phyloP scores from a whole-genome alignment of 2,329 filamentous ascomycete genomes.

The Exserohilum rostratum region DNA sequence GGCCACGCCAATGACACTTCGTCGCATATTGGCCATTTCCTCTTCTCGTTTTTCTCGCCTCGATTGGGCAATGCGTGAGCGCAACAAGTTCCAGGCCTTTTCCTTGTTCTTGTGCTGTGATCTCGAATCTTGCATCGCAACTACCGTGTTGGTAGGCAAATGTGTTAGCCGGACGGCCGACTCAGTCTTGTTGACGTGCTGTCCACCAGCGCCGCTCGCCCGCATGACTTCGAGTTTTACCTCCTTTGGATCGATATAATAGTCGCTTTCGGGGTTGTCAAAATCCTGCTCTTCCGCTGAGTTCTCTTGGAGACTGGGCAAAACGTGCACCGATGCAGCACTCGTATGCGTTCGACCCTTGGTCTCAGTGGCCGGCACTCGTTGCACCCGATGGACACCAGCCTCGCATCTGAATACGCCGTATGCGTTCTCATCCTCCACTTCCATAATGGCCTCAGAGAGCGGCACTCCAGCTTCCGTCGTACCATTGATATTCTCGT shows the following conservation, averaged over 20 bases:
- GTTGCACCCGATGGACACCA: constrained; percentile 93
- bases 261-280: constrained; percentile 87
- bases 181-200: constrained; percentile 99
- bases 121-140: constrained; percentile 90
- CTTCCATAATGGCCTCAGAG: constrained; percentile 85
- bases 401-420: constrained; percentile 83
- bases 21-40: constrained; percentile 73
- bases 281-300: constrained; percentile 62
- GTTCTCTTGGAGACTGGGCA: constrained; percentile 77
- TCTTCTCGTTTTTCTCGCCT: constrained; percentile 84
- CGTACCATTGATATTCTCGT: constrained; percentile 74
- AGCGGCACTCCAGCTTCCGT: constrained; percentile 69
- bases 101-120: constrained; percentile 90
- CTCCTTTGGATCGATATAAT: constrained; percentile 84
- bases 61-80: constrained; percentile 79
- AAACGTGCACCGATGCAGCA: constrained; percentile 87
- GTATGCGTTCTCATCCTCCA: constrained; percentile 79
- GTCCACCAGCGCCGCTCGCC: constrained; percentile 87
- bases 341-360: constrained; percentile 93
- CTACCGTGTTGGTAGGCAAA: constrained; percentile 81
- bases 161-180: constrained; percentile 94
- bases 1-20: constrained; percentile 78
- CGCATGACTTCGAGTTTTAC: constrained; percentile 89
- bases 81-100: constrained; percentile 82
- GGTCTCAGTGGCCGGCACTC: constrained; percentile 87